A percentile compares a stretch with the other conserved stretches of the same genome.
phyloP scores from a whole-genome alignment of 2,329 filamentous ascomycete species.

The Calonectria naviculata region DNA sequence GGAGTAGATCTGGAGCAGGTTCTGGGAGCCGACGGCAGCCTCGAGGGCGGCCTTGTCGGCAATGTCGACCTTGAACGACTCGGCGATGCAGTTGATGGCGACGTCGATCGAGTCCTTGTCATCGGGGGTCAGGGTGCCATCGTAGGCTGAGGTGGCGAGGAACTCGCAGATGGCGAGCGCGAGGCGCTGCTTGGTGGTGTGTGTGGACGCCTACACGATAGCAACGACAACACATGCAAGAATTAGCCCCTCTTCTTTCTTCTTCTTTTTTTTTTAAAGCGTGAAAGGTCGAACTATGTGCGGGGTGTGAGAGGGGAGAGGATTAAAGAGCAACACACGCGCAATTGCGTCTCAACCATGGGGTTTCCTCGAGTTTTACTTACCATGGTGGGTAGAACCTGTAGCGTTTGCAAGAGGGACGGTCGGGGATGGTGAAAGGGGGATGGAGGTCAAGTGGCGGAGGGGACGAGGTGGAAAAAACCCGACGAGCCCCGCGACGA shows the following conservation, averaged over 20 bases:
- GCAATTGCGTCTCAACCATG: neutral
- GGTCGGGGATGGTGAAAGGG: constrained; percentile 3
- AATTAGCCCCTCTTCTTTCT: neutral
- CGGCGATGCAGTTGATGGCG: constrained; percentile 91
- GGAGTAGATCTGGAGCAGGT: constrained; percentile 89
- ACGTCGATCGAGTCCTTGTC: constrained; percentile 96
- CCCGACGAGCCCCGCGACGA: constrained; percentile 21
- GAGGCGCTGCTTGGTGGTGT: constrained; percentile 80
- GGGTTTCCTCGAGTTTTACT: neutral
- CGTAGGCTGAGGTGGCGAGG: constrained; percentile 83
- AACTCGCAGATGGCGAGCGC: constrained; percentile 98
- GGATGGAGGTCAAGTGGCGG: neutral
- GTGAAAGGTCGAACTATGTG: no score
- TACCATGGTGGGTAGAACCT: constrained; percentile 19
- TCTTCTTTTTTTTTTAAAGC: neutral
- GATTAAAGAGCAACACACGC: neutral
- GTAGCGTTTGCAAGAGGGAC: neutral
- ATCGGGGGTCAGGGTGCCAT: constrained; percentile 88
- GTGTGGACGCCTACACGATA: constrained; percentile 45
- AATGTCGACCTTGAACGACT: constrained; percentile 96
- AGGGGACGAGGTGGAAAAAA: constrained; percentile 3
- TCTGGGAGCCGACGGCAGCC: constrained; percentile 86
- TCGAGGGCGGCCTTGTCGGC: constrained; percentile 77
- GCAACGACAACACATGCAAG: neutral
- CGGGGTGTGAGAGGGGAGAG: no score